Evolutionary conservation across 1,284 basidiomycete genomes (phyloP).

Genomic region (Coniferiporia weirii): DNA sequence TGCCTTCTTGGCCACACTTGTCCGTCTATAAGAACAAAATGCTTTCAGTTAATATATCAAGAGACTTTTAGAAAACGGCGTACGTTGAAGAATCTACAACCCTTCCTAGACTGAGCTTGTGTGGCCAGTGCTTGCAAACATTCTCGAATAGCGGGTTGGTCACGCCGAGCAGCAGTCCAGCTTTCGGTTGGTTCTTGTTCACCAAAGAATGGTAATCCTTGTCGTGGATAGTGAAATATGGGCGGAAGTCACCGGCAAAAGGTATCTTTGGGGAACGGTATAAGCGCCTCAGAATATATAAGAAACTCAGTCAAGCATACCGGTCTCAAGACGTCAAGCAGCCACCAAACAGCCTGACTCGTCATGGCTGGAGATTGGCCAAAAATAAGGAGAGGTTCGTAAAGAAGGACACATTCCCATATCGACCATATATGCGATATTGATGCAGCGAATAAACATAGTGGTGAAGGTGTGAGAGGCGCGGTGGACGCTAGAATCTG

Average conservation of each 20-base stretch:
- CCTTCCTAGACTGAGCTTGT: conserved; percentile 68
- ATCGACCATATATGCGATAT: conserved; percentile 85
- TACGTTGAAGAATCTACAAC: conserved; percentile 18
- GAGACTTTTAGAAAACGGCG: conserved; percentile 1
- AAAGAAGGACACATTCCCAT: conserved; percentile 88
- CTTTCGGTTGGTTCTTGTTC: conserved; percentile 78
- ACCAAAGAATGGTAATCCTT: conserved; percentile 74
- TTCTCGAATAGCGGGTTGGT: conserved; percentile 94
- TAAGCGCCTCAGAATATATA: conserved; percentile 8
- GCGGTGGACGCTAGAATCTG: conserved; percentile 74
- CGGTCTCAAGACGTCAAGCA: conserved; percentile 84
- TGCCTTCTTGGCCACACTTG: conserved; percentile 16
- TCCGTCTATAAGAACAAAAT: conserved; percentile 4
- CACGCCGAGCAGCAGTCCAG: conserved; percentile 83
- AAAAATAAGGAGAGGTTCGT: conserved; percentile 86
- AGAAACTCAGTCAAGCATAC: conserved; percentile 37
- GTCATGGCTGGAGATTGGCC: conserved; percentile 77
- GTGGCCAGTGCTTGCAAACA: conserved; percentile 89
- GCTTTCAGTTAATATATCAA: neutral
- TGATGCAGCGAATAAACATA: conserved; percentile 72
- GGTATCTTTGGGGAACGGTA: conserved; percentile 54
- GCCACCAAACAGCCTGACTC: conserved; percentile 85
- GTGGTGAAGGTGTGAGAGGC: conserved; percentile 60
- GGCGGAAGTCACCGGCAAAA: conserved; percentile 80
- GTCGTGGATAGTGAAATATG: conserved; percentile 96